phyloP scores from a whole-genome alignment of 495 filamentous ascomycete species.

The Neurospora discreta region DNA sequence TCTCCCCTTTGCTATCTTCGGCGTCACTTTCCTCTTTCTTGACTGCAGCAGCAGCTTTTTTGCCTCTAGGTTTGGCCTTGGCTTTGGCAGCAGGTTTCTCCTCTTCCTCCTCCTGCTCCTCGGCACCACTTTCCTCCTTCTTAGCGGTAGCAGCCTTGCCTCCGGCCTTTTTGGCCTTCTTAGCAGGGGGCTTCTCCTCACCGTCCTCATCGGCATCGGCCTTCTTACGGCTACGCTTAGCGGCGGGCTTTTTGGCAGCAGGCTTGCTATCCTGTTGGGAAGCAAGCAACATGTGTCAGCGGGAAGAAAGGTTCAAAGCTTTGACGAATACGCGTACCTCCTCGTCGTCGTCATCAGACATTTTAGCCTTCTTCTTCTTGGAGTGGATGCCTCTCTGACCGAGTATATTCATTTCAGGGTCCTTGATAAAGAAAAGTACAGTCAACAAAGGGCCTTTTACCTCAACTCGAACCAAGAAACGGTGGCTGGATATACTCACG shows the following conservation, averaged over 20 bases:
- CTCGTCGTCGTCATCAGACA: constrained; percentile 14
- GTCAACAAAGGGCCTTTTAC: constrained; percentile 1
- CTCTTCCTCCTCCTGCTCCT: background rate
- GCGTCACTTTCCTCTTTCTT: constrained; percentile 6
- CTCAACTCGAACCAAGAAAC: background rate
- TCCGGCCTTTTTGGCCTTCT: constrained; percentile 9
- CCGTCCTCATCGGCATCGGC: constrained; percentile 15
- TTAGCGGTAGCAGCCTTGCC: constrained; percentile 13
- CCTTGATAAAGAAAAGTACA: constrained; percentile 29
- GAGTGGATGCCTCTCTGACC: constrained; percentile 50
- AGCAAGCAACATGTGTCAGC: background rate
- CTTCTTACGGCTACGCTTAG: constrained; percentile 29
- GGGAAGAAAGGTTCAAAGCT: background rate
- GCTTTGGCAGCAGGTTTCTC: constrained; percentile 17
- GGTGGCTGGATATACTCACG: constrained; percentile 35
- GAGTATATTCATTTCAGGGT: constrained; percentile 55
- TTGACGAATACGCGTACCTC: constrained; percentile 13
- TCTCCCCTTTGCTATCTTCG: constrained; percentile 20
- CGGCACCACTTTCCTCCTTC: constrained; percentile 8
- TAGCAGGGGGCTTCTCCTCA: constrained; percentile 14
- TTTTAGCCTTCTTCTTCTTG: constrained; percentile 31
- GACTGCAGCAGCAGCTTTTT: constrained; percentile 6
- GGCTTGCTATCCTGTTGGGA: constrained; percentile 17
- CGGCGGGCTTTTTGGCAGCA: constrained; percentile 22
- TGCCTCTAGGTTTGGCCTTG: constrained; percentile 7